These are phyloP conservation scores for Acanthochlamys bracteata DNA, from an alignment of 106 monocot species.

Conservation along the genomic window DNA sequence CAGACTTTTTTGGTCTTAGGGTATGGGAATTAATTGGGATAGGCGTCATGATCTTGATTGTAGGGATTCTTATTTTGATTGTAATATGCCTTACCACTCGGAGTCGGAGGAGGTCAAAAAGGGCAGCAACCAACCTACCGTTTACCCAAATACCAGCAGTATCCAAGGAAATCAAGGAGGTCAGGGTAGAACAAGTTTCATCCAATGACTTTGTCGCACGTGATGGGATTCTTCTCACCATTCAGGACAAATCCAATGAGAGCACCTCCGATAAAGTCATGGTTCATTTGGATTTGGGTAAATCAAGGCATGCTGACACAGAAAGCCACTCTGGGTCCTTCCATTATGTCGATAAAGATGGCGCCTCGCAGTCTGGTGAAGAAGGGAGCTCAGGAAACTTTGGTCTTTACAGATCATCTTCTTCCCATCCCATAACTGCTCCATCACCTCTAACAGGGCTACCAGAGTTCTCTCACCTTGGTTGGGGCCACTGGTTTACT, in stretches of 20 bases:
- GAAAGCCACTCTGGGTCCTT: constrained; percentile 21
- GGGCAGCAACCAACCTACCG: constrained; percentile 1
- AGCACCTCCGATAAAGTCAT: constrained; percentile 16
- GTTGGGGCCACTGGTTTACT: constrained; percentile 50
- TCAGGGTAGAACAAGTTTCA: constrained; percentile 18
- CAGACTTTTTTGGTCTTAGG: constrained; percentile 41
- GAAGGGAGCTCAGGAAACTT: constrained; percentile 13
- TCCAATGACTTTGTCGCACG: constrained; percentile 13
- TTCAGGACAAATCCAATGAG: constrained; percentile 15
- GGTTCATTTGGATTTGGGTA: constrained; percentile 18
- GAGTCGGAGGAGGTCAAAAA: constrained; percentile 21
- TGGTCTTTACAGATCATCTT: constrained; percentile 6
- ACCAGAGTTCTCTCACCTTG: constrained; percentile 39
- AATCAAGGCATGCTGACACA: constrained; percentile 8
- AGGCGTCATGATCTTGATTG: constrained; percentile 19
- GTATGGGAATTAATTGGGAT: constrained; percentile 50
- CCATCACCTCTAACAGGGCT: constrained; percentile 25
- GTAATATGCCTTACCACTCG: constrained; percentile 12
- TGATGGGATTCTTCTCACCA: constrained; percentile 13
- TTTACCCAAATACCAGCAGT: constrained; percentile 26
- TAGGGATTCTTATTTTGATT: constrained; percentile 10
- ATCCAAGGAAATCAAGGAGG: constrained; percentile 36
- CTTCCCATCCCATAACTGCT: constrained; percentile 8
- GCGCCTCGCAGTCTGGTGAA: constrained; percentile 19
- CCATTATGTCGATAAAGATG: constrained; percentile 15